phyloP scores from a whole-genome alignment of 1,284 basidiomycete genomes.

The Austroboletus novae-zelandiae region DNA sequence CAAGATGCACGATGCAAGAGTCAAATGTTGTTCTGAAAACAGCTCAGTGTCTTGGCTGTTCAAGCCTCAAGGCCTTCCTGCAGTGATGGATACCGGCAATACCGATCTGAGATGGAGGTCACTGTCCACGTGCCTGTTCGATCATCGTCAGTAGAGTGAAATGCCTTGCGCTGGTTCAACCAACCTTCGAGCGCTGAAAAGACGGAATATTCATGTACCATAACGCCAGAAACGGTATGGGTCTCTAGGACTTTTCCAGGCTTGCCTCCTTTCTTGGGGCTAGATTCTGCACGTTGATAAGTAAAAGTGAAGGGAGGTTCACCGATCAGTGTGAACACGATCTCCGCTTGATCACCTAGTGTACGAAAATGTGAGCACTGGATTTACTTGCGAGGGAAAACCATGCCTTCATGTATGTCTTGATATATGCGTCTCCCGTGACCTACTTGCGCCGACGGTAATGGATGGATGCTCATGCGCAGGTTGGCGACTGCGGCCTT shows the following conservation, averaged over 20 bases:
- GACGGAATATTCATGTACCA: conserved; percentile 78
- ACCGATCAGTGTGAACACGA: conserved; percentile 85
- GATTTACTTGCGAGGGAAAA: neutral
- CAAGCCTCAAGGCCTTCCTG: conserved; percentile 40
- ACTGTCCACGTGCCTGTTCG: conserved; percentile 84
- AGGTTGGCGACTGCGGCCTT: conserved; percentile 78
- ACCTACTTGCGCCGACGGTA: conserved; percentile 86
- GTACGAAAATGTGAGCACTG: conserved; percentile 9
- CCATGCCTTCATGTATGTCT: conserved; percentile 83
- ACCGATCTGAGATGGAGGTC: conserved; percentile 83
- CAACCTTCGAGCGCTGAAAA: conserved; percentile 85
- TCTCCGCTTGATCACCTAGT: conserved; percentile 89
- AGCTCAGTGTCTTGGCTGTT: conserved; percentile 28
- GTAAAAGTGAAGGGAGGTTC: conserved; percentile 96
- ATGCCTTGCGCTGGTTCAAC: conserved; percentile 19
- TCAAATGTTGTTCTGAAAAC: conserved; percentile 9
- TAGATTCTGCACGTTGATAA: conserved; percentile 78
- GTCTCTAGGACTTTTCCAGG: conserved; percentile 80
- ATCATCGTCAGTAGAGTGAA: conserved; percentile 13
- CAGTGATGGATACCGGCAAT: conserved; percentile 73
- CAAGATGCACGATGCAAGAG: conserved; percentile 30
- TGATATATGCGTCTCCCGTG: conserved; percentile 81
- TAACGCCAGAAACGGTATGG: conserved; percentile 82
- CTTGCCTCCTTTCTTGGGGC: conserved; percentile 59
- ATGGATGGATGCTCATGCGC: conserved; percentile 72